Evolutionary conservation across 2,329 filamentous ascomycete species (phyloP).

Genomic region (Epicoccum sorghinum): DNA sequence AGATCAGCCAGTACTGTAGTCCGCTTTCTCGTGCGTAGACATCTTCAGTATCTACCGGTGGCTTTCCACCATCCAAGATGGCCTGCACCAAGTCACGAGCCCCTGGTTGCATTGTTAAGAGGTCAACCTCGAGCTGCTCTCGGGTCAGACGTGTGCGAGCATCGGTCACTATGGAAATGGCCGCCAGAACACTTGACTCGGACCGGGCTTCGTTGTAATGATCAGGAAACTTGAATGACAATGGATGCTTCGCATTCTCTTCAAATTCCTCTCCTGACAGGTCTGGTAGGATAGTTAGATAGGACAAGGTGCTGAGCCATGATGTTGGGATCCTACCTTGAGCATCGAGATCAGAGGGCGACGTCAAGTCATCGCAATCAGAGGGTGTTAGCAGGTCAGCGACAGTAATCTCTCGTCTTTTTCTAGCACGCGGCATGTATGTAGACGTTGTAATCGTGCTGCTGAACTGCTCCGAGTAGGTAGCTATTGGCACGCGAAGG

Average conservation of each 20-base stretch:
- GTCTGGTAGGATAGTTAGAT: no score
- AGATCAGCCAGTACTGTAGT: not conserved
- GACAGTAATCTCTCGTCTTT: no score
- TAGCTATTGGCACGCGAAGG: no score
- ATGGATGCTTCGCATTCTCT: not conserved
- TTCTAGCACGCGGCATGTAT: no score
- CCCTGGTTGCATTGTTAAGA: not conserved
- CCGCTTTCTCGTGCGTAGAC: not conserved
- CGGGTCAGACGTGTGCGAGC: not conserved
- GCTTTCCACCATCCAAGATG: not conserved
- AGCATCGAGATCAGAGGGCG: no score
- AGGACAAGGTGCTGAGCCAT: no score
- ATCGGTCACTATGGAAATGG: not conserved
- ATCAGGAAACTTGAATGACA: not conserved
- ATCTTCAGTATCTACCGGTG: not conserved
- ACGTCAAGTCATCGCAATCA: no score
- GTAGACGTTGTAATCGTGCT: no score
- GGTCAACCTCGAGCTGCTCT: not conserved
- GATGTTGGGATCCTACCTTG: no score
- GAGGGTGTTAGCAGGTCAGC: no score
- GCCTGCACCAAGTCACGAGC: not conserved
- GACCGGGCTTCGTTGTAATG: not conserved
- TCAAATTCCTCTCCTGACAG: not conserved
- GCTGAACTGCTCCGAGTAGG: no score
- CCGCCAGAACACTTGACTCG: not conserved